phyloP scores from a whole-genome alignment of 805 yeast species.

The Kuraishia piskuri region DNA sequence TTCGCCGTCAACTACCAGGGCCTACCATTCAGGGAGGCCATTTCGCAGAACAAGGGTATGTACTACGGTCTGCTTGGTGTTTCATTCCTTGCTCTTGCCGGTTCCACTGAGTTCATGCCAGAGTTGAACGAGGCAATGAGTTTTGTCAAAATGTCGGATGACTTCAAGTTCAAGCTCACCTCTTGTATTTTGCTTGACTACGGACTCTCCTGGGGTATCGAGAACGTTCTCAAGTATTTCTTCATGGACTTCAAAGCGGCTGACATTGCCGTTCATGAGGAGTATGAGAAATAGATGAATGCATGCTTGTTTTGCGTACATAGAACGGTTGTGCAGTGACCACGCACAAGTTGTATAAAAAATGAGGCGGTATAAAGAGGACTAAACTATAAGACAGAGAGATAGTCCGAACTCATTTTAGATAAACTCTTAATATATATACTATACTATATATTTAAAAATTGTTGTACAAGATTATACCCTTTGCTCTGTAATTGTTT shows the following conservation, averaged over 20 bases:
- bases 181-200: conserved; percentile 67
- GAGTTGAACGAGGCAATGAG: conserved; percentile 89
- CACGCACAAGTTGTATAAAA: not conserved
- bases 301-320: conserved; percentile 5
- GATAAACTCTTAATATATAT: not conserved
- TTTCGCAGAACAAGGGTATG: conserved; percentile 91
- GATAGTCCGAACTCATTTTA: not conserved
- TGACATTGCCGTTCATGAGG: conserved; percentile 60
- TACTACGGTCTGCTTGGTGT: conserved; percentile 91
- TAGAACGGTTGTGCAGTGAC: not conserved
- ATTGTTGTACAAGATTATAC: no score
- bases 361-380: not conserved
- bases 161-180: conserved; percentile 75
- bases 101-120: conserved; percentile 91
- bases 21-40: conserved; percentile 88
- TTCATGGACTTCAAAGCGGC: conserved; percentile 90
- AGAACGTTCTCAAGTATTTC: conserved; percentile 68
- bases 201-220: conserved; percentile 68
- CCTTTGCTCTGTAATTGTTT: no score
- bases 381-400: no score
- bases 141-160: conserved; percentile 75
- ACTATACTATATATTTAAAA: no score
- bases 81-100: conserved; percentile 77
- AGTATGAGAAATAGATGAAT: conserved; percentile 7
- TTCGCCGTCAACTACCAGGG: conserved; percentile 98